phyloP scores from a whole-genome alignment of 2,329 filamentous ascomycete genomes.

The Rhexocercosporidium sp. region DNA sequence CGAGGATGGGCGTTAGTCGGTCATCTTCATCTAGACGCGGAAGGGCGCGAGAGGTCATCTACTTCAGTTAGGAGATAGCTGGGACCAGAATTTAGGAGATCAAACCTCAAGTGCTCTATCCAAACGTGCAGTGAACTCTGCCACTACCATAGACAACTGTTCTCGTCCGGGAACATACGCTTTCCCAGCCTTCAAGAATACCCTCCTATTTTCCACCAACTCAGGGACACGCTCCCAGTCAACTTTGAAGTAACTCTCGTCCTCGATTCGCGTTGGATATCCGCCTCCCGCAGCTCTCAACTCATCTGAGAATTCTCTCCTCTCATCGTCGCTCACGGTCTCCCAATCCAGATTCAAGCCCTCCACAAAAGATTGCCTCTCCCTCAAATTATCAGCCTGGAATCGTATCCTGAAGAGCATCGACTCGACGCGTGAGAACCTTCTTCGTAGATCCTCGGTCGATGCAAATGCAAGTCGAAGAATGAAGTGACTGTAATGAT shows the following conservation, averaged over 20 bases:
- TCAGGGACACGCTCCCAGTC: slow-evolving; percentile 95
- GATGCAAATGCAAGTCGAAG: slow-evolving; percentile 89
- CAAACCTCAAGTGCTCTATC: slow-evolving; percentile 83
- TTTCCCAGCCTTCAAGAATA: slow-evolving; percentile 79
- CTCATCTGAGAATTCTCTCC: slow-evolving; percentile 47
- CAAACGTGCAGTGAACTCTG: slow-evolving; percentile 80
- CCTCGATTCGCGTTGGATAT: slow-evolving; percentile 60
- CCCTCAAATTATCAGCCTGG: slow-evolving; percentile 73
- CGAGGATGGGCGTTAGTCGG: slow-evolving; percentile 76
- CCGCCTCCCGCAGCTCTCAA: slow-evolving; percentile 43
- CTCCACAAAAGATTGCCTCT: slow-evolving; percentile 77
- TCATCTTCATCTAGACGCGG: slow-evolving; percentile 96
- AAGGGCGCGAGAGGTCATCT: slow-evolving; percentile 88
- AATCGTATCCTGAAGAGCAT: slow-evolving; percentile 88
- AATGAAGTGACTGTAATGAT: slow-evolving; percentile 98
- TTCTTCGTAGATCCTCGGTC: slow-evolving; percentile 86
- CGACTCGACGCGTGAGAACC: slow-evolving; percentile 86
- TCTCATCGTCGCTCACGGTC: slow-evolving; percentile 79
- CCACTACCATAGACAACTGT: slow-evolving; percentile 86
- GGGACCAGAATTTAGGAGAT: background rate
- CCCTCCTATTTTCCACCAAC: slow-evolving; percentile 78
- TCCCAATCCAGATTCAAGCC: slow-evolving; percentile 85
- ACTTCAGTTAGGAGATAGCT: slow-evolving; percentile 10
- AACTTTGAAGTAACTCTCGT: slow-evolving; percentile 94
- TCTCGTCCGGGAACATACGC: slow-evolving; percentile 90